Base-by-base conservation (phyloP, 2,329 filamentous ascomycete species). In the Cytospora piceicola region DNA sequence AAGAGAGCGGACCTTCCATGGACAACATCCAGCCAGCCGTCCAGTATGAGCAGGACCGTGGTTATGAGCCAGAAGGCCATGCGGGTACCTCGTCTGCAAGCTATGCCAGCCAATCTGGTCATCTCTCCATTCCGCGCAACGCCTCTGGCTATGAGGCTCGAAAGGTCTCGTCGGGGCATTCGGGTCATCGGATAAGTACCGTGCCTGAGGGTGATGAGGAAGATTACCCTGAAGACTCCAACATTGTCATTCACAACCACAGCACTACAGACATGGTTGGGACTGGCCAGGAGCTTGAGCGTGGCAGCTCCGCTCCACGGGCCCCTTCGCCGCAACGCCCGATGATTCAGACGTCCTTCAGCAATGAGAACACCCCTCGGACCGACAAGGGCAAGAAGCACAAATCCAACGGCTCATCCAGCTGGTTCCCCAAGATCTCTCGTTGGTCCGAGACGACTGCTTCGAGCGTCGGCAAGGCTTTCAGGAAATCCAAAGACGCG, bases 381-480 rank as follows among this genome's bases (percentile, higher is more conserved):
- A 88, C 86, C 1, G 90, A 92, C 7, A 93, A 91, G 77, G 85
- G 87, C 68, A 92, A 91, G 76, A 97, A 96, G 80, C 91, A 96
- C 80, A 96, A 96, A 76, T 94, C 92, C 0, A 90, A 86, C 74
- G 88, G 88, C 65, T 95, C 93, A 0, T 92, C 91, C 0, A 82
- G 85, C 60, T 88, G 87, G 82, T 91, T 96, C 68, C 93, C 94
- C 29, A 97, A 96, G 80, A 94, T 97, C 69, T 98, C 95, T 7
- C 88, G 95, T 53, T 99, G 95, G 95, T 98, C 94, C 0, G 95
- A 96, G 79, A 98, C 94, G 2, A 99, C 95, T 0, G 87, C 94
- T 4, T 97, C 93, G 0, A 96, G 93, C 67, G 88, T 93, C 53
- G 89, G 92, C 54, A 90, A 90, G 71, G 90, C 90, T 51, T 90